Conservation (phyloP, 495 filamentous ascomycete species). For the Baudoinia panamericana region DNA sequence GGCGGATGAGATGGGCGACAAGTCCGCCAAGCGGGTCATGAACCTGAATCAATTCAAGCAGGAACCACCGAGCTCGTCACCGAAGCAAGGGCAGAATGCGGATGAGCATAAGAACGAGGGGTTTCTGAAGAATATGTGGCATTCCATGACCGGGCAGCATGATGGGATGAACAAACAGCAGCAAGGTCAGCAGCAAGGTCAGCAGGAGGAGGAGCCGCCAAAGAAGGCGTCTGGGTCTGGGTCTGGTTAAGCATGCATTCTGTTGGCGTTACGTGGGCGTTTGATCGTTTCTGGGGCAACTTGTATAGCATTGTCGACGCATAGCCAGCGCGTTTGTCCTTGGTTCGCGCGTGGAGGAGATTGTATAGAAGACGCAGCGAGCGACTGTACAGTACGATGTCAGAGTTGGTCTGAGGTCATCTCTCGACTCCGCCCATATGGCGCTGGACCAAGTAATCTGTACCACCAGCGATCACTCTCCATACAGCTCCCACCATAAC, state of each 20-base stretch:
- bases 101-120: constrained; percentile 59
- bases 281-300: no score
- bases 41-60: constrained; percentile 41
- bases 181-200: constrained; percentile 21
- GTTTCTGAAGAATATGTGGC: constrained; percentile 80
- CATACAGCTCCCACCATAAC: no score
- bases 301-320: no score
- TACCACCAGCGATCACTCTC: no score
- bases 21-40: constrained; percentile 86
- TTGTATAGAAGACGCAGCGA: no score
- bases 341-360: no score
- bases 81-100: constrained; percentile 9
- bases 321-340: no score
- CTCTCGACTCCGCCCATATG: no score
- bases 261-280: no score
- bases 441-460: no score
- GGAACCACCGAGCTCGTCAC: constrained; percentile 23
- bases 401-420: no score
- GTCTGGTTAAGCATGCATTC: constrained; percentile 25
- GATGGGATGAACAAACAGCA: constrained; percentile 31
- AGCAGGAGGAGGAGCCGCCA: constrained; percentile 31
- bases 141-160: constrained; percentile 67
- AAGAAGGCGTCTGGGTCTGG: constrained; percentile 50
- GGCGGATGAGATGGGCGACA: constrained; percentile 85
- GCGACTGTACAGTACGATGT: no score